Evolutionary conservation across 805 yeast genomes (phyloP).

Genomic region (Kodamaea fukazawae): DNA sequence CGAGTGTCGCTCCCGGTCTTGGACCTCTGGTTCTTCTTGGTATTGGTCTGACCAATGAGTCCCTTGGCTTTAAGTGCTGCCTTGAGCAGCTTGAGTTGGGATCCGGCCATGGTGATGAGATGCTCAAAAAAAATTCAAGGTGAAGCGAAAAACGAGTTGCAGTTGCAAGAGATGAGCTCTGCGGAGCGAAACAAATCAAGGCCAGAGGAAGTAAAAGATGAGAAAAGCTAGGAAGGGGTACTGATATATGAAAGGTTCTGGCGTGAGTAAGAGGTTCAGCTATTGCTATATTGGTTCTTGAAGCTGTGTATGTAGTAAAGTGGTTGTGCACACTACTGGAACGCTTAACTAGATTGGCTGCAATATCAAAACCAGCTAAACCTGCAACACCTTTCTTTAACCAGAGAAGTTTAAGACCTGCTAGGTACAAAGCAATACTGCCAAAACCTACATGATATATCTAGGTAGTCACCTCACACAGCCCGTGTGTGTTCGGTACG

Average conservation of each 20-base stretch:
- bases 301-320: no score
- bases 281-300: no score
- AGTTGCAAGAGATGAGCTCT: no score
- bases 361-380: no score
- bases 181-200: not conserved
- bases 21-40: slow-evolving; percentile 51
- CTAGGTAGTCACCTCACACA: not conserved
- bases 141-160: not conserved
- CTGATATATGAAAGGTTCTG: not conserved
- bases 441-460: not conserved
- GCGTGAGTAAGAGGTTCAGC: no score
- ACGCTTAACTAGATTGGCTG: no score
- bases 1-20: slow-evolving; percentile 60
- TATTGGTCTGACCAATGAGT: slow-evolving; percentile 79
- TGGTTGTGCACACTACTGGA: no score
- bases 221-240: not conserved
- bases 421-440: not conserved
- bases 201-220: not conserved
- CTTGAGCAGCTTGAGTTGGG: slow-evolving; percentile 81
- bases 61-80: slow-evolving; percentile 76
- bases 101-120: slow-evolving; percentile 62
- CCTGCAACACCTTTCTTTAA: no score
- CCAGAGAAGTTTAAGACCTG: no score
- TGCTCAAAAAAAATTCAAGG: slow-evolving; percentile 1
- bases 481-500: no score